These are phyloP conservation scores for Neofusicoccum sp. DNA, from an alignment of 2,329 filamentous ascomycete genomes.

Conservation along the genomic window DNA sequence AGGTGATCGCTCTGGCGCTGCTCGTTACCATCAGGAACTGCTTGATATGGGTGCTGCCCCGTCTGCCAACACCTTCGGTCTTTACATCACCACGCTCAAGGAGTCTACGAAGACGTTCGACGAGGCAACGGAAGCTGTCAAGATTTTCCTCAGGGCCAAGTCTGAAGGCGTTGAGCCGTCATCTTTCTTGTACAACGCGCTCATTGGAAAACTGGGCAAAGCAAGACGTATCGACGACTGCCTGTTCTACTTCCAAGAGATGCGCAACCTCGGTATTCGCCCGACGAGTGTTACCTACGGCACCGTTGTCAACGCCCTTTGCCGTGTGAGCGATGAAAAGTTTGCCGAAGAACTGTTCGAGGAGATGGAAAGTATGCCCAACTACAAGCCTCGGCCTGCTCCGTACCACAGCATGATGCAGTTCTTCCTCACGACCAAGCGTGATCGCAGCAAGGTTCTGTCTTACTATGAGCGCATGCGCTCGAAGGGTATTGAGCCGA, in stretches of 20 bases:
- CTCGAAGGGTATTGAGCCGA: constrained; percentile 79
- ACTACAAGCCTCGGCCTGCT: constrained; percentile 96
- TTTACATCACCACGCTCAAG: constrained; percentile 99
- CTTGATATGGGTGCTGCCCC: constrained; percentile 86
- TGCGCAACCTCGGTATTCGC: constrained; percentile 88
- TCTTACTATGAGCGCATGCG: constrained; percentile 95
- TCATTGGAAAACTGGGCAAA: constrained; percentile 98
- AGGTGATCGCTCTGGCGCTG: constrained; percentile 76
- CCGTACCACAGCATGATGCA: constrained; percentile 99
- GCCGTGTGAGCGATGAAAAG: constrained; percentile 94
- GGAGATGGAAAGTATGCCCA: constrained; percentile 98
- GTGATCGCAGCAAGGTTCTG: constrained; percentile 89
- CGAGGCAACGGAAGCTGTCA: constrained; percentile 92
- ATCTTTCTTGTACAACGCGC: constrained; percentile 95
- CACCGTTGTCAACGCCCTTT: constrained; percentile 95
- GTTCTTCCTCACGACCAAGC: constrained; percentile 97
- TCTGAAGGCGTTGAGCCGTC: constrained; percentile 92
- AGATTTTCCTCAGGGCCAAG: constrained; percentile 94
- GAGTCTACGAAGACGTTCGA: constrained; percentile 97
- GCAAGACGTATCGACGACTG: constrained; percentile 97
- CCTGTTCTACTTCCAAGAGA: constrained; percentile 96
- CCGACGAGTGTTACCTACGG: constrained; percentile 97
- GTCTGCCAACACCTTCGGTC: constrained; percentile 93
- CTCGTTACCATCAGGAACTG: constrained; percentile 87
- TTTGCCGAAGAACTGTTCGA: constrained; percentile 98